Percentiles rank a stretch among this genome's conserved stretches.
These are phyloP conservation scores for Floccularia luteovirens DNA, from an alignment of 768 basidiomycete genomes.

Conservation along the genomic window DNA sequence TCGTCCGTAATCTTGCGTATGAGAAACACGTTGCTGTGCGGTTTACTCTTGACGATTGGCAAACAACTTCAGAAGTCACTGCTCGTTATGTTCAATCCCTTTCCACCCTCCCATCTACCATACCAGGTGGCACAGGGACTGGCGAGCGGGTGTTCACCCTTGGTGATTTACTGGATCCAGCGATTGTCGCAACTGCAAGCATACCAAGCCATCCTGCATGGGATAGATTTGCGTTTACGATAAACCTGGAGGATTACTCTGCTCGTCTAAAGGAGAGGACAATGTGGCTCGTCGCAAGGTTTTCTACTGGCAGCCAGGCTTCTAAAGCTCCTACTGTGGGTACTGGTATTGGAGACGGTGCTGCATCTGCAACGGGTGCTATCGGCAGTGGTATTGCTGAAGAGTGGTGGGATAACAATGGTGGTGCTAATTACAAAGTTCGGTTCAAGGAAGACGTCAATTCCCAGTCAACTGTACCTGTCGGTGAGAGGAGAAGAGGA, in stretches of 20 bases:
- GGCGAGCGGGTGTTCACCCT: neutral
- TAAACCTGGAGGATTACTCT: slow-evolving; percentile 69
- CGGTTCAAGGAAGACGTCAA: slow-evolving; percentile 36
- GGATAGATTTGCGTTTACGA: slow-evolving; percentile 55
- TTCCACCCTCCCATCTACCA: slow-evolving; percentile 23
- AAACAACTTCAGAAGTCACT: slow-evolving; percentile 80
- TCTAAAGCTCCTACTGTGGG: neutral
- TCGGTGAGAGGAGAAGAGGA: slow-evolving; percentile 9
- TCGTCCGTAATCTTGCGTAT: slow-evolving; percentile 81
- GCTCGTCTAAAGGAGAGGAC: slow-evolving; percentile 38
- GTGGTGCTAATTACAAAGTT: slow-evolving; percentile 68
- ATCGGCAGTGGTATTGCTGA: slow-evolving; percentile 32
- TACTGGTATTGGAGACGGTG: neutral
- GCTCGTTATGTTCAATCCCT: slow-evolving; percentile 42
- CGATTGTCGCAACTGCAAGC: neutral
- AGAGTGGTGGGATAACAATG: slow-evolving; percentile 96
- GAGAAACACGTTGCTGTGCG: slow-evolving; percentile 81
- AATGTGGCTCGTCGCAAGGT: slow-evolving; percentile 58
- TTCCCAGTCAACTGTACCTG: slow-evolving; percentile 5
- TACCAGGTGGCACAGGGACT: slow-evolving; percentile 3
- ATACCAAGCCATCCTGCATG: slow-evolving; percentile 21
- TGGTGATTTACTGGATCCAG: neutral
- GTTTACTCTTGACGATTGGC: slow-evolving; percentile 93
- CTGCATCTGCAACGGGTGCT: neutral
- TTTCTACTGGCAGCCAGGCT: slow-evolving; percentile 13